Base-by-base conservation (phyloP, 345 rosid genomes). In the Ceriops zippeliana region DNA sequence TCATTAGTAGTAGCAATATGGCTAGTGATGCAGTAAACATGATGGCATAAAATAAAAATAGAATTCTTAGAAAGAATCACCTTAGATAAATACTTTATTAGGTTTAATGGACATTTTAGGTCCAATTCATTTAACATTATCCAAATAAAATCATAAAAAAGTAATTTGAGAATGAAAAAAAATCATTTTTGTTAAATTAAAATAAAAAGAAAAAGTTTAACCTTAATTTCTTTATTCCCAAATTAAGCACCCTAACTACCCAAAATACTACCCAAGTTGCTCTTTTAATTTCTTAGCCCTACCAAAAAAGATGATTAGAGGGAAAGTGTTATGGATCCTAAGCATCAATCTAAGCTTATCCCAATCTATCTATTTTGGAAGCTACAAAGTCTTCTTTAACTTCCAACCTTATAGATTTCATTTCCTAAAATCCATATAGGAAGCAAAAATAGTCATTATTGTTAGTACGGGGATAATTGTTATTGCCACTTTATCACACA, bases 221-320 rank as follows among this genome's bases (percentile, higher is more conserved):
- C 2, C 42, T 2, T 37, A 9, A 37, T 37, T 49, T 68, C 68
- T 72, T 46, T 1, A 32, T 32, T 32, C 34, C 6, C 7, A 32
- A 32, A 32, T 32, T 1, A 32, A 0, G 6, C 1, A 1, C 34
- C 7, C 5, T 32, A 32, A 1, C 34, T 6, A 32, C 1, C 6
- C 7, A 32, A 32, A 32, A 32, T 32, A 5, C 6, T 6, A 32
- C 6, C 34, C 68, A 6, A 74, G 73, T 38, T 6, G 22, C 62
- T 74, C 65, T 58, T 74, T 73, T 28, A 74, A 57, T 22, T 49
- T 68, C 68, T 72, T 56, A 19, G 77, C 77, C 65, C 68, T 69
- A 19, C 73, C 73, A 5, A 72, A 69, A 58, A 74, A 74, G n/a
- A 74, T 69, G 47, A 74, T 74, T 17, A 64, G 69, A 49, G 73